Percentiles rank a stretch among this genome's conserved stretches.
Conservation (phyloP, 116 monocot genomes). For the Posidonia oceanica region DNA sequence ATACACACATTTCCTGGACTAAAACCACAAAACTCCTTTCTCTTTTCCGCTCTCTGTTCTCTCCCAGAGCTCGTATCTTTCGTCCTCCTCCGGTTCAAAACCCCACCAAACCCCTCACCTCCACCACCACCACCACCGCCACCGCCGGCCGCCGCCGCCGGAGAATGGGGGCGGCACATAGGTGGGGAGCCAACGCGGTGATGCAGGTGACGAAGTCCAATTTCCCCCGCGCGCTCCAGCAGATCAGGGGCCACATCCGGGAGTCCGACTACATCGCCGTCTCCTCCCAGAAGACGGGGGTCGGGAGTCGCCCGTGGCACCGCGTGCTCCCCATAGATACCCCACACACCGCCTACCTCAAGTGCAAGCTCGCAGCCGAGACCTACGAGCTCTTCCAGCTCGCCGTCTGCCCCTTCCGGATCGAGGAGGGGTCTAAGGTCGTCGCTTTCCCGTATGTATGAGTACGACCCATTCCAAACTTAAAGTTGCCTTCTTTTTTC, state of each 20-base stretch:
- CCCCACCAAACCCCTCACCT: too few species aligned
- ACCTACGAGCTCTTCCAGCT: constrained; percentile 72
- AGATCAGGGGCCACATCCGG: constrained; percentile 38
- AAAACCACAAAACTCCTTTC: too few species aligned
- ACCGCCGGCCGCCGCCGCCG: too few species aligned
- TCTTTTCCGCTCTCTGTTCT: too few species aligned
- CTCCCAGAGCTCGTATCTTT: too few species aligned
- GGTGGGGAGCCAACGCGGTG: constrained; percentile 12
- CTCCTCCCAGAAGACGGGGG: constrained; percentile 56
- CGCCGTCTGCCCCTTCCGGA: constrained; percentile 74
- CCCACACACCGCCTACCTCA: constrained; percentile 65
- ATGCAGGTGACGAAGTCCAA: constrained; percentile 65
- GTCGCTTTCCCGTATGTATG: constrained; percentile 48
- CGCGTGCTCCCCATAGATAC: constrained; percentile 69
- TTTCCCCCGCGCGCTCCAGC: constrained; percentile 46
- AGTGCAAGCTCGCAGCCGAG: constrained; percentile 74
- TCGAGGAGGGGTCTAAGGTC: constrained; percentile 37
- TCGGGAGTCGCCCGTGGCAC: constrained; percentile 37
- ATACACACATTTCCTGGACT: too few species aligned
- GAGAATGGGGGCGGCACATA: neutral
- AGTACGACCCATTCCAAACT: too few species aligned
- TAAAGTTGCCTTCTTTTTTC: too few species aligned
- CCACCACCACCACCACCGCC: too few species aligned
- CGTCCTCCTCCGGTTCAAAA: too few species aligned
- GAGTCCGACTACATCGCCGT: constrained; percentile 71